Conservation (phyloP, 371 early-diverging fungal genomes). For the Umbelopsis sp. region DNA sequence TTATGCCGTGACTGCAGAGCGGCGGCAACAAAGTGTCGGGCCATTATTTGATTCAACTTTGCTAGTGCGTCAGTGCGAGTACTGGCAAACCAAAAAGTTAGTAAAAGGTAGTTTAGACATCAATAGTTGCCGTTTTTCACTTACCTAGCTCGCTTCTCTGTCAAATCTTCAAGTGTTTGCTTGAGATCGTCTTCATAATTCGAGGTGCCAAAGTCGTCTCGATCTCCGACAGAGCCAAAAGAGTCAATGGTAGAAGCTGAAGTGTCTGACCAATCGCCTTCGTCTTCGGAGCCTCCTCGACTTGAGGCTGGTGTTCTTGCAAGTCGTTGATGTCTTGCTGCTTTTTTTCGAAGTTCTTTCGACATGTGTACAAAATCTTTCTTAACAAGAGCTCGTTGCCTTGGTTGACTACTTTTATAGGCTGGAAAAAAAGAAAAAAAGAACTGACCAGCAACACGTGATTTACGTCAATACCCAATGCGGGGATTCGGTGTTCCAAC, state of each 20-base stretch:
- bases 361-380: background rate
- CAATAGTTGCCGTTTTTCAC: background rate
- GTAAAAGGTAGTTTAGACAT: background rate
- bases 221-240: constrained; percentile 19
- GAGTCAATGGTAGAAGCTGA: constrained; percentile 20
- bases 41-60: constrained; percentile 26
- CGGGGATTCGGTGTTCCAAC: too few species aligned
- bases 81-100: constrained; percentile 20
- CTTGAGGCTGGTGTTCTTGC: constrained; percentile 19
- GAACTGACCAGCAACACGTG: background rate
- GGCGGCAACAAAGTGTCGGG: constrained; percentile 37
- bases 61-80: constrained; percentile 41
- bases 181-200: constrained; percentile 21
- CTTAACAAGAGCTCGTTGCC: background rate
- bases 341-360: constrained; percentile 22
- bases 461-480: background rate
- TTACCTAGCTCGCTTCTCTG: constrained; percentile 20
- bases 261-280: constrained; percentile 15
- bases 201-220: background rate
- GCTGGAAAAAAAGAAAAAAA: background rate
- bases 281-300: constrained; percentile 19
- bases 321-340: constrained; percentile 21
- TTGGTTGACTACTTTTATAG: background rate
- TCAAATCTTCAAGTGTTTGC: constrained; percentile 17
- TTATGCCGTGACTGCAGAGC: constrained; percentile 35